Evolutionary conservation across 2,329 filamentous ascomycete genomes (phyloP).

Genomic region (Nectriaceae sp.): DNA sequence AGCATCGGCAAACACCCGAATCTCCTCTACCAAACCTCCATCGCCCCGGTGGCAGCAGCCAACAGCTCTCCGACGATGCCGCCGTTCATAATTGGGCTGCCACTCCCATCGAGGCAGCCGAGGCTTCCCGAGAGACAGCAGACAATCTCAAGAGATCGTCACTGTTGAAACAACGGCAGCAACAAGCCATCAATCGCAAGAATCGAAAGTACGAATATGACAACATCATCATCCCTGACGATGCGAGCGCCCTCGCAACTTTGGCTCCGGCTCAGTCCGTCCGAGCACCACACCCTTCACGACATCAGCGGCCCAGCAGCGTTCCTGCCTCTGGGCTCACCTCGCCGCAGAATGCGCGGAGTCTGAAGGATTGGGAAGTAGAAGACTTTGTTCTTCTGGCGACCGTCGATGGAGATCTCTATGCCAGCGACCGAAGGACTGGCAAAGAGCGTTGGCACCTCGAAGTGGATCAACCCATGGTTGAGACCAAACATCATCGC

Average conservation of each 20-base stretch:
- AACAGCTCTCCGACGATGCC: constrained; percentile 30
- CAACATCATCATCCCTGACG: constrained; percentile 48
- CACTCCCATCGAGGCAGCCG: constrained; percentile 31
- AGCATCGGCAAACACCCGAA: constrained; percentile 44
- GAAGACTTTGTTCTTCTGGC: constrained; percentile 99
- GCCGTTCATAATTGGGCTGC: constrained; percentile 32
- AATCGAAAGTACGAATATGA: constrained; percentile 32
- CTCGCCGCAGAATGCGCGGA: constrained; percentile 92
- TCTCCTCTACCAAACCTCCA: constrained; percentile 20
- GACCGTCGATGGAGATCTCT: constrained; percentile 97
- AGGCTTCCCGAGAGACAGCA: constrained; percentile 29
- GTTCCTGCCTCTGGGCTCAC: constrained; percentile 65
- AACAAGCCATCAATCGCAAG: constrained; percentile 31
- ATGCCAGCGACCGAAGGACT: constrained; percentile 86
- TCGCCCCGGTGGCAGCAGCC: constrained; percentile 26
- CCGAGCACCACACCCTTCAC: constrained; percentile 82
- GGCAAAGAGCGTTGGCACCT: constrained; percentile 85
- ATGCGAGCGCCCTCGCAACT: constrained; percentile 97
- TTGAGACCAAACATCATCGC: constrained; percentile 83
- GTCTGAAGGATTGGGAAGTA: constrained; percentile 98
- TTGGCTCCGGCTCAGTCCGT: constrained; percentile 96
- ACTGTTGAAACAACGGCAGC: constrained; percentile 27
- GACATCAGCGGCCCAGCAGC: constrained; percentile 57
- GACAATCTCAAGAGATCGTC: constrained; percentile 25
- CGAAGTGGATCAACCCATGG: constrained; percentile 81